These are phyloP conservation scores for Lycium ferocissimum DNA, from an alignment of 257 asterid genomes.

Conservation along the genomic window DNA sequence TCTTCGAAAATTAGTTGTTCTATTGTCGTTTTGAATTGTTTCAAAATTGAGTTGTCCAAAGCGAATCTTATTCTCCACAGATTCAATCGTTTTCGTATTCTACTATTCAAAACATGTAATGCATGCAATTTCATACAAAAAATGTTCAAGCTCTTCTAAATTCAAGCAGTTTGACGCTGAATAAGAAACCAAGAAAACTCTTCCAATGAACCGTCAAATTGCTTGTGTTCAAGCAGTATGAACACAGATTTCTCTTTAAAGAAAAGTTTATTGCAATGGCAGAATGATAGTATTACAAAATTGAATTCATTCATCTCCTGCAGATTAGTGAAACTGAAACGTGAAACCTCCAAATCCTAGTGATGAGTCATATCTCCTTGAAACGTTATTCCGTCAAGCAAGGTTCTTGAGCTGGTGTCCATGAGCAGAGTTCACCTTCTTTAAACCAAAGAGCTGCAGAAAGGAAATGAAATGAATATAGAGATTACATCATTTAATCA, in stretches of 20 bases:
- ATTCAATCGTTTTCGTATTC: background rate
- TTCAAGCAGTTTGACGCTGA: background rate
- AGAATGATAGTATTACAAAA: slow-evolving; percentile 39
- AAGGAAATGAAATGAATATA: background rate
- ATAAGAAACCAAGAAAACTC: background rate
- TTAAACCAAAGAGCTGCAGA: slow-evolving; percentile 79
- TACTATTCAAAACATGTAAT: background rate
- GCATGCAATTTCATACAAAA: background rate
- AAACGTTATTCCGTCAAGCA: slow-evolving; percentile 68
- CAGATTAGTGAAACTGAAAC: slow-evolving; percentile 1
- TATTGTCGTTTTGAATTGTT: background rate
- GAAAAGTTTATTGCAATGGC: slow-evolving; percentile 2
- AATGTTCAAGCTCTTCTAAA: background rate
- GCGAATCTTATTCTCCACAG: background rate
- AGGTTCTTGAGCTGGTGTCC: slow-evolving; percentile 75
- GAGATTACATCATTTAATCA: background rate
- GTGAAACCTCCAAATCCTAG: background rate
- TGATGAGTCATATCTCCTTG: background rate
- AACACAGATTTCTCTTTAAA: background rate
- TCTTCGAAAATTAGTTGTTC: background rate
- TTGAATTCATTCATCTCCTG: slow-evolving; percentile 27
- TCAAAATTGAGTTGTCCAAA: background rate
- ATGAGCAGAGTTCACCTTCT: slow-evolving; percentile 69
- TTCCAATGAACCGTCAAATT: background rate
- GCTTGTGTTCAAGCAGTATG: background rate